These are phyloP conservation scores for Phytophthora ramorum DNA, from an alignment of 352 stramenopile species.

Conservation along the genomic window DNA sequence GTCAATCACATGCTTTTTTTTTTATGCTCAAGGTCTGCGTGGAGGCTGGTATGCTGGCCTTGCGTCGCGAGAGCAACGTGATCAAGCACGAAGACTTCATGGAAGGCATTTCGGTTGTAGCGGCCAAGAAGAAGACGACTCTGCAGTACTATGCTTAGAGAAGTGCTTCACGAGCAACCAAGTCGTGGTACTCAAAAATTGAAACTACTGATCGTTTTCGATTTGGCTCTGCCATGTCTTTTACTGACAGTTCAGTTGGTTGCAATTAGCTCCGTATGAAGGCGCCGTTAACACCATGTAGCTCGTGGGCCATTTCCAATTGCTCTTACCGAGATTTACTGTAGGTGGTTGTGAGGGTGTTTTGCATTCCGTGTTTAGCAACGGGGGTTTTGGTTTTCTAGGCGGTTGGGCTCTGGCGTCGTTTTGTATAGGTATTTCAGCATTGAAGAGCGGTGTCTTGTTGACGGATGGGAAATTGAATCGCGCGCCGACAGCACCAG, in stretches of 20 bases:
- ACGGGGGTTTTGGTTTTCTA: constrained; percentile 24
- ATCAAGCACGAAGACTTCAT: constrained; percentile 99
- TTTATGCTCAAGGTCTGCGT: constrained; percentile 90
- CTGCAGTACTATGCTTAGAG: constrained; percentile 97
- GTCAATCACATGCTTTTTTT: background rate
- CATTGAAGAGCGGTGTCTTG: background rate
- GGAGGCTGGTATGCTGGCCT: constrained; percentile 98
- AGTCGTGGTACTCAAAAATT: constrained; percentile 15
- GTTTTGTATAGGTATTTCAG: constrained; percentile 10
- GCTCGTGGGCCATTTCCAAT: too few relatives aligned
- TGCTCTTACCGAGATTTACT: too few relatives aligned
- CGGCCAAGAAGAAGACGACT: constrained; percentile 98
- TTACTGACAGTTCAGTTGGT: too few relatives aligned
- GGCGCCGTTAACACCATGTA: too few relatives aligned
- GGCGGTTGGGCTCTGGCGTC: constrained; percentile 7
- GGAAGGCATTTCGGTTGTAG: constrained; percentile 98
- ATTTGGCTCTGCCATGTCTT: background rate
- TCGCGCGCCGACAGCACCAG: background rate
- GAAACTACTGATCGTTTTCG: constrained; percentile 12
- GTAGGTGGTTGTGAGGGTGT: background rate
- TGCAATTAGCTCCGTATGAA: too few relatives aligned
- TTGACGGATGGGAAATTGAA: constrained; percentile 22
- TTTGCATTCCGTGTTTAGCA: constrained; percentile 17
- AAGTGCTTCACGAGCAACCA: constrained; percentile 1
- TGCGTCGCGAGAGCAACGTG: constrained; percentile 94